Evolutionary conservation across 2,329 filamentous ascomycete species (phyloP).

Genomic region (Alternaria sp.): DNA sequence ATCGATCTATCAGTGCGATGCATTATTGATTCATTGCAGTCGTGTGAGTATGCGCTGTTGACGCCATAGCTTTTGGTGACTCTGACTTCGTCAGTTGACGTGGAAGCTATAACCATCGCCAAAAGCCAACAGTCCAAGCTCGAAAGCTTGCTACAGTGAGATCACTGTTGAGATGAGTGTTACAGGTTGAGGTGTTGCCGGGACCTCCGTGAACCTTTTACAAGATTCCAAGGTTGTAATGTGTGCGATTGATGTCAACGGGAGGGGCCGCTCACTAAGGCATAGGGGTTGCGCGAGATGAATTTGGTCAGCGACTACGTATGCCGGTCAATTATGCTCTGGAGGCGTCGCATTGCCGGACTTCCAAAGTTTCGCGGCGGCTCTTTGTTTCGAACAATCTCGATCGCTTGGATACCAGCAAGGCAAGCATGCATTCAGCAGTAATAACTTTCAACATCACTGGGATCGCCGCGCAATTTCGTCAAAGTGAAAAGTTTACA

Average conservation of each 20-base stretch:
- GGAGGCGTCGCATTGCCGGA: neutral
- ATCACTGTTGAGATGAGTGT: neutral
- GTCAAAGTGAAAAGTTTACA: neutral
- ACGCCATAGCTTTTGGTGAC: conserved; percentile 5
- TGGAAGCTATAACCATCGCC: neutral
- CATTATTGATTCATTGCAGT: neutral
- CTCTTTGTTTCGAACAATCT: neutral
- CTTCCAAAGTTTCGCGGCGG: neutral
- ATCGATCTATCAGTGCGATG: neutral
- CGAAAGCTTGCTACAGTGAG: neutral
- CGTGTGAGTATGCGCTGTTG: neutral
- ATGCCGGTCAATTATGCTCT: neutral
- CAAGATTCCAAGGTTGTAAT: neutral
- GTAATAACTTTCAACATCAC: neutral
- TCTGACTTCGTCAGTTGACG: conserved; percentile 1
- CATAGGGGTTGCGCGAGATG: neutral
- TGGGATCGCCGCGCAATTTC: neutral
- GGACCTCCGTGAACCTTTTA: neutral
- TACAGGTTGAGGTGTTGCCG: neutral
- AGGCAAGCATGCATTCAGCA: neutral
- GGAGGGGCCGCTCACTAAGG: neutral
- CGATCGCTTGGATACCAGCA: neutral
- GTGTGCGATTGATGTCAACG: neutral
- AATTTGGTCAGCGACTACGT: neutral
- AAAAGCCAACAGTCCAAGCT: conserved; percentile 4